phyloP scores from a whole-genome alignment of 2,329 filamentous ascomycete species.

The Periconia macrospinosa region DNA sequence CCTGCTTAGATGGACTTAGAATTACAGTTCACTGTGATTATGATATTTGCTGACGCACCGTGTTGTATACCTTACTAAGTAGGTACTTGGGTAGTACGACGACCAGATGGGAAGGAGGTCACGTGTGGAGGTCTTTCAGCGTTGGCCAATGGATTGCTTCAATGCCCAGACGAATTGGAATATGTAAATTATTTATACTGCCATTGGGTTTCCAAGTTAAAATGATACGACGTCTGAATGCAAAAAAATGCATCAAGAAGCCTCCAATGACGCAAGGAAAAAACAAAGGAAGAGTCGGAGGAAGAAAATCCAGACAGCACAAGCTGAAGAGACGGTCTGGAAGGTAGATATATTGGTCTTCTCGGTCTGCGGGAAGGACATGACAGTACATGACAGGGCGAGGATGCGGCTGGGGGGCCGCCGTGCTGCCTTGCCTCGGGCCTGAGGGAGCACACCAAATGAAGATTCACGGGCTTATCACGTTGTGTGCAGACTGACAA shows the following conservation, averaged over 20 bases:
- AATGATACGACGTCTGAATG: too few relatives aligned
- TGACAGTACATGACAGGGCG: neutral
- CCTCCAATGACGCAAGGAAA: neutral
- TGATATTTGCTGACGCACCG: too few relatives aligned
- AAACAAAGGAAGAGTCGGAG: slow-evolving; percentile 5
- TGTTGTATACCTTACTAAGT: too few relatives aligned
- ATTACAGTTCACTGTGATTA: too few relatives aligned
- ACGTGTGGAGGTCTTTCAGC: too few relatives aligned
- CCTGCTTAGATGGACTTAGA: too few relatives aligned
- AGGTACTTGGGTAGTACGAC: too few relatives aligned
- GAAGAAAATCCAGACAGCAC: neutral
- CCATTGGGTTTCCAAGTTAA: too few relatives aligned
- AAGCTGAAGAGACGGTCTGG: slow-evolving; percentile 3
- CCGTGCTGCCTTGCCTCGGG: slow-evolving; percentile 15
- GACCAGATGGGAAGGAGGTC: too few relatives aligned
- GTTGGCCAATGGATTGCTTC: too few relatives aligned
- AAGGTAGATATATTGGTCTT: slow-evolving; percentile 10
- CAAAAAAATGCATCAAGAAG: neutral
- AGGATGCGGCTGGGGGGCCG: slow-evolving; percentile 14
- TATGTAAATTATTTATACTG: too few relatives aligned
- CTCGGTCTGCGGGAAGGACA: neutral
- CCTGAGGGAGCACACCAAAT: slow-evolving; percentile 7
- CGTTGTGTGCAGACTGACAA: slow-evolving; percentile 4
- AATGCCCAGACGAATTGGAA: too few relatives aligned
- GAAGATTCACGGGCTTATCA: slow-evolving; percentile 16